phyloP scores from a whole-genome alignment of 805 yeast genomes.

The Wickerhamomyces pijperi region DNA sequence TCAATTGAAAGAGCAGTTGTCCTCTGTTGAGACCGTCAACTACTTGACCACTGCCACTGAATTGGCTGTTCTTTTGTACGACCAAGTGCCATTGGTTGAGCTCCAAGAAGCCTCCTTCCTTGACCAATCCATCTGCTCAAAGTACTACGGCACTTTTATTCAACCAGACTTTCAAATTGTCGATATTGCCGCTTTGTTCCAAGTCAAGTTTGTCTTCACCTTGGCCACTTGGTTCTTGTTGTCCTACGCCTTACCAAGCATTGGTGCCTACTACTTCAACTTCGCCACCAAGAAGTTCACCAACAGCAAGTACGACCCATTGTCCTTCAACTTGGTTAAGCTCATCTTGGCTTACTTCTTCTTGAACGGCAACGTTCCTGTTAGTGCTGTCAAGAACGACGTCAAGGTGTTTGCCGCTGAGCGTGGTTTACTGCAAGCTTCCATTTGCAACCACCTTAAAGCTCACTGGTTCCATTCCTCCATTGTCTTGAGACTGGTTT shows the following conservation, averaged over 20 bases:
- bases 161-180: conserved; percentile 8
- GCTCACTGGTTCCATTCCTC: conserved; percentile 17
- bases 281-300: conserved; percentile 16
- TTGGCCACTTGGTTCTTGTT: conserved; percentile 16
- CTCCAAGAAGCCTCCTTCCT: conserved; percentile 11
- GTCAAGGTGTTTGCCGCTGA: conserved; percentile 20
- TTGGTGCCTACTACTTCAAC: conserved; percentile 20
- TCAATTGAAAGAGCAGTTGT: conserved; percentile 13
- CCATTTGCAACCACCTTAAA: conserved; percentile 7
- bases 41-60: conserved; percentile 11
- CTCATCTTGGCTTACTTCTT: conserved; percentile 29
- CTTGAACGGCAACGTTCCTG: conserved; percentile 16
- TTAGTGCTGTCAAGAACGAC: conserved; percentile 18
- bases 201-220: conserved; percentile 11
- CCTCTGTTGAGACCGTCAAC: conserved; percentile 19
- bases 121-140: conserved; percentile 12
- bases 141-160: conserved; percentile 8
- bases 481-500: conserved; percentile 16
- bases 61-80: conserved; percentile 6
- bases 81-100: conserved; percentile 11
- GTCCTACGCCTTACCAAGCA: conserved; percentile 13
- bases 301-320: conserved; percentile 40
- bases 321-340: conserved; percentile 38
- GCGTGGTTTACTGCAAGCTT: conserved; percentile 14
- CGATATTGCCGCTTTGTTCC: conserved; percentile 12